phyloP scores from a whole-genome alignment of 2,329 filamentous ascomycete species.

The Scedosporium apiospermum region DNA sequence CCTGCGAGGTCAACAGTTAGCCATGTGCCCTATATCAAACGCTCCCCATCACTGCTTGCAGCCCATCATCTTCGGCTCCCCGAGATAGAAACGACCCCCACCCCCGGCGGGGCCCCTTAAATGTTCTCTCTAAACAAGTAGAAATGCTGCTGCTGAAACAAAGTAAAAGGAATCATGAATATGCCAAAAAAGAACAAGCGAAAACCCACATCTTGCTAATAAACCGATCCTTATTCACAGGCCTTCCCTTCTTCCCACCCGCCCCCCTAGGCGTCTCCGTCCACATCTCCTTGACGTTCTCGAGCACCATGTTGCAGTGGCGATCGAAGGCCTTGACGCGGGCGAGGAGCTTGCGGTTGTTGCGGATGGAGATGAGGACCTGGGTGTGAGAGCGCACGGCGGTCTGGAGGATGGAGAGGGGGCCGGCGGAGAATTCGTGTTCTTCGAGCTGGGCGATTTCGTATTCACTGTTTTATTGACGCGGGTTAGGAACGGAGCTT shows the following conservation, averaged over 20 bases:
- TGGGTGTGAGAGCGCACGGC: slow-evolving; percentile 91
- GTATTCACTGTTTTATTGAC: slow-evolving; percentile 60
- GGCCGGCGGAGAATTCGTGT: slow-evolving; percentile 44
- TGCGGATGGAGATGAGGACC: slow-evolving; percentile 93
- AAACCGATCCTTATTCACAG: slow-evolving; percentile 96
- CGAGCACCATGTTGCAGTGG: slow-evolving; percentile 98
- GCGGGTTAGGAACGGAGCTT: slow-evolving; percentile 28
- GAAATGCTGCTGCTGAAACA: neutral
- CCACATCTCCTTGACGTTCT: slow-evolving; percentile 98
- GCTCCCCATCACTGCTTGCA: neutral
- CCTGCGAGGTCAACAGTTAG: slow-evolving; percentile 31
- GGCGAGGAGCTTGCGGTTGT: slow-evolving; percentile 95
- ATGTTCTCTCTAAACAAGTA: neutral
- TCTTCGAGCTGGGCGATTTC: slow-evolving; percentile 66
- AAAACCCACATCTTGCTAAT: slow-evolving; percentile 84
- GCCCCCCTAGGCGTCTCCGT: slow-evolving; percentile 80
- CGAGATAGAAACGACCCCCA: too few relatives aligned
- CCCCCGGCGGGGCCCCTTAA: too few relatives aligned
- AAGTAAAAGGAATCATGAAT: slow-evolving; percentile 2
- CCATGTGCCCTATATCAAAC: neutral
- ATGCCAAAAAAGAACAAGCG: neutral
- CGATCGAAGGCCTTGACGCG: slow-evolving; percentile 97
- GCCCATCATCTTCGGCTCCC: too few relatives aligned
- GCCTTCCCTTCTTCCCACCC: slow-evolving; percentile 77
- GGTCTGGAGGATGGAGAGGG: slow-evolving; percentile 87